phyloP scores from a whole-genome alignment of 768 basidiomycete genomes.

The Gelatoporia subvermispora region DNA sequence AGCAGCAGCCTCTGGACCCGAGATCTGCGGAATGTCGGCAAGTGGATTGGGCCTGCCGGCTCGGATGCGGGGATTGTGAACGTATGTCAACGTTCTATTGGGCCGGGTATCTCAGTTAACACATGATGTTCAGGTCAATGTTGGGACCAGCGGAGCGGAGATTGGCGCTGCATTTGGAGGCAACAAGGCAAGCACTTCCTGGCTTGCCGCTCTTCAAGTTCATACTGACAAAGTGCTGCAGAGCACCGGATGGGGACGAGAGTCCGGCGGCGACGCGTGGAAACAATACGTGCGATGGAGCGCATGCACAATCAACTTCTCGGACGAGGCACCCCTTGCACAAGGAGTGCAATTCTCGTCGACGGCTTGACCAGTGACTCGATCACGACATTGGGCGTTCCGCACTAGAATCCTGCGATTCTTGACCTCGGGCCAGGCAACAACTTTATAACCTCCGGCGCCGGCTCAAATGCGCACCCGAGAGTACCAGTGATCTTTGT shows the following conservation, averaged over 20 bases:
- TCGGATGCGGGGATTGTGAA: constrained; percentile 92
- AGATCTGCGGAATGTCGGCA: constrained; percentile 77
- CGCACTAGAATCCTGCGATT: too few relatives aligned
- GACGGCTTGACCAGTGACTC: not conserved
- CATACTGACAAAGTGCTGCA: constrained; percentile 20
- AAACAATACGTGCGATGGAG: constrained; percentile 94
- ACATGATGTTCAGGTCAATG: constrained; percentile 47
- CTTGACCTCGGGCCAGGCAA: too few relatives aligned
- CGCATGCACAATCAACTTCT: constrained; percentile 91
- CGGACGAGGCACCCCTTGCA: constrained; percentile 81
- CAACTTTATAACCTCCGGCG: too few relatives aligned
- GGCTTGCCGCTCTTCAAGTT: too few relatives aligned
- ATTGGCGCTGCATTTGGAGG: constrained; percentile 90
- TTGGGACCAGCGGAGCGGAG: constrained; percentile 65
- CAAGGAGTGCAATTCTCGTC: constrained; percentile 84
- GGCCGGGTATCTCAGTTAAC: too few relatives aligned
- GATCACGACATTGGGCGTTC: not conserved
- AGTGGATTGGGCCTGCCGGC: constrained; percentile 88
- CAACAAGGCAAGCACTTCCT: constrained; percentile 63
- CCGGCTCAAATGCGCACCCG: too few relatives aligned
- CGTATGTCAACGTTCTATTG: constrained; percentile 39
- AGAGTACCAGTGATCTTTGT: too few relatives aligned
- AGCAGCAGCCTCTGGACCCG: constrained; percentile 91
- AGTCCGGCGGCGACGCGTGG: constrained; percentile 99
- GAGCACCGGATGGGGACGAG: constrained; percentile 92